Evolutionary conservation across 352 stramenopile species (phyloP).

Genomic region (Globisporangium polare): DNA sequence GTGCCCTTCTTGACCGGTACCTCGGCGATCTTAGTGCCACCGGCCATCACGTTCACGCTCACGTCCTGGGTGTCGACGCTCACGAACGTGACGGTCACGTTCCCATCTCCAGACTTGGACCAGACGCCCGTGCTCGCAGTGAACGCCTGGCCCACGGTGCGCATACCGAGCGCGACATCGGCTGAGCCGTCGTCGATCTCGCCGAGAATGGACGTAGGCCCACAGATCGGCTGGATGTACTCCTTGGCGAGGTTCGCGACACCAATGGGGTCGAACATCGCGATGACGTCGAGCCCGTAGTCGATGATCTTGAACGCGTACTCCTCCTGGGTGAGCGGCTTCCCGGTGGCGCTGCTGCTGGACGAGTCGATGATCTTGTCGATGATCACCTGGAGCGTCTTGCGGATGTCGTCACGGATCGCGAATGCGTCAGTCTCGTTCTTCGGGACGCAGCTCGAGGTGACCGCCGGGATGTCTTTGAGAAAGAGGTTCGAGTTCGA

Average conservation of each 20-base stretch:
- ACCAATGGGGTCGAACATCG: constrained; percentile 48
- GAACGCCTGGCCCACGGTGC: constrained; percentile 38
- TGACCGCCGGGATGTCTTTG: constrained; percentile 39
- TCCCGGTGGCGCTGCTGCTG: constrained; percentile 13
- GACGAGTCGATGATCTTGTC: constrained; percentile 48
- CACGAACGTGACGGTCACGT: constrained; percentile 1
- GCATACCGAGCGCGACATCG: constrained; percentile 37
- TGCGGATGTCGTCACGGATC: constrained; percentile 45
- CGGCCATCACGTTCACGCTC: constrained; percentile 37
- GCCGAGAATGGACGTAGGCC: constrained; percentile 46
- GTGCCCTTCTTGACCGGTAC: constrained; percentile 30
- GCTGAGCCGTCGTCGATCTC: constrained; percentile 53
- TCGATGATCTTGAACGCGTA: constrained; percentile 36
- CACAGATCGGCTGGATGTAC: constrained; percentile 59
- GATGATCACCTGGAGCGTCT: constrained; percentile 51
- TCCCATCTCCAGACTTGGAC: no score
- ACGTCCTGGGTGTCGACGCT: constrained; percentile 38
- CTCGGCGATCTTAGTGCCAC: constrained; percentile 27
- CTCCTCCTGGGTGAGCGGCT: constrained; percentile 29
- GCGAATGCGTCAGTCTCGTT: constrained; percentile 32
- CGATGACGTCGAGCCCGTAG: constrained; percentile 33
- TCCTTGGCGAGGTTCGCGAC: constrained; percentile 41
- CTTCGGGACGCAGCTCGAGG: constrained; percentile 39
- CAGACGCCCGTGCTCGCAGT: constrained; percentile 32
- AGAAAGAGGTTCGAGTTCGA: constrained; percentile 39